Conservation (phyloP, 768 basidiomycete species). For the Thelephora aurantiotincta region DNA sequence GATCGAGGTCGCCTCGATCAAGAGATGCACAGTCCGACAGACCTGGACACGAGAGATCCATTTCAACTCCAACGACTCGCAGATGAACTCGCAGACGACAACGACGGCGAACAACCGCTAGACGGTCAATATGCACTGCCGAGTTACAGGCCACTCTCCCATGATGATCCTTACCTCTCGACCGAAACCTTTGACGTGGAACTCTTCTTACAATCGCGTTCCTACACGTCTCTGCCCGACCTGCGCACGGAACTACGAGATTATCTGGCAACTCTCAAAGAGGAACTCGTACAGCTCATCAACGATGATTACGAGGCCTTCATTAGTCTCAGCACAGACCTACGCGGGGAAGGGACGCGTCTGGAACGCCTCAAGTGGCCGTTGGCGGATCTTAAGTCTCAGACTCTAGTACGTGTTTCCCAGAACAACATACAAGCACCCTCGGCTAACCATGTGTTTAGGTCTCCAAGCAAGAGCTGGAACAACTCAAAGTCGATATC, state of each 20-base stretch:
- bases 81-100: constrained; percentile 51
- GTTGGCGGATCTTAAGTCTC: constrained; percentile 41
- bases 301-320: constrained; percentile 98
- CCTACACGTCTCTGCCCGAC: constrained; percentile 77
- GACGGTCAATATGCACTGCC: constrained; percentile 36
- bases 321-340: constrained; percentile 86
- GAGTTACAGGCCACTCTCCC: constrained; percentile 59
- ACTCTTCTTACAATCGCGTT: constrained; percentile 74
- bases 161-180: constrained; percentile 60
- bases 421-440: not conserved
- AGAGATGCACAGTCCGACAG: not conserved
- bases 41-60: constrained; percentile 27
- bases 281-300: constrained; percentile 89
- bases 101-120: constrained; percentile 17
- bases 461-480: constrained; percentile 52
- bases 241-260: constrained; percentile 77
- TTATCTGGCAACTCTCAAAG: constrained; percentile 73
- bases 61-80: constrained; percentile 60
- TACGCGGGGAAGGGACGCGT: constrained; percentile 72
- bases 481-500: constrained; percentile 55
- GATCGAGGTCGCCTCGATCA: too few relatives aligned
- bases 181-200: constrained; percentile 67
- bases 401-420: constrained; percentile 47
- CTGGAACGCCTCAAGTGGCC: constrained; percentile 57
- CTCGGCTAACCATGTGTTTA: constrained; percentile 11